Percentiles rank a stretch among this genome's conserved stretches.
phyloP scores from a whole-genome alignment of 257 asterid genomes.

The Vinca minor region DNA sequence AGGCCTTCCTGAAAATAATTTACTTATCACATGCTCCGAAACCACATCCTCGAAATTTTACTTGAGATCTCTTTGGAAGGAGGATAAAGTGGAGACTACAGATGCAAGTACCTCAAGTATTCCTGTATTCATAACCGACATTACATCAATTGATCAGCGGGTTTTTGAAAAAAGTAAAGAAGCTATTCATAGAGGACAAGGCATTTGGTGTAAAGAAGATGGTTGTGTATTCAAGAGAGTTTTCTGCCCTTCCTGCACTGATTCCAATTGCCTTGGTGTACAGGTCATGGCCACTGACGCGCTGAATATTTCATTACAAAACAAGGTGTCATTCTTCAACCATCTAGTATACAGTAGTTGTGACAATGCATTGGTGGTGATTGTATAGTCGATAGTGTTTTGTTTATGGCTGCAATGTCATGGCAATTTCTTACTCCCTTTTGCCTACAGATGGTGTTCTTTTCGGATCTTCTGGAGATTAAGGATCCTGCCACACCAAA shows the following conservation, averaged over 20 bases:
- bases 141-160: constrained; percentile 41
- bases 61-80: constrained; percentile 45
- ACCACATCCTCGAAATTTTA: constrained; percentile 63
- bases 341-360: not conserved
- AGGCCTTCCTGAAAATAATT: constrained; percentile 57
- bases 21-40: constrained; percentile 34
- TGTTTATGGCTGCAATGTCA: too few relatives aligned
- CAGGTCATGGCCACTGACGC: constrained; percentile 88
- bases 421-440: not conserved
- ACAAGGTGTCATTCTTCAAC: constrained; percentile 48
- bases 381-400: not conserved
- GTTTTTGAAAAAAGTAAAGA: constrained; percentile 34
- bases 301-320: constrained; percentile 46
- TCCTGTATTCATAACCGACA: constrained; percentile 50
- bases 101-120: constrained; percentile 34
- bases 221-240: constrained; percentile 76
- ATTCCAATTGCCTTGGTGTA: constrained; percentile 61
- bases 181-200: constrained; percentile 48
- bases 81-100: constrained; percentile 25
- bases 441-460: constrained; percentile 58
- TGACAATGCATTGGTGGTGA: not conserved
- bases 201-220: constrained; percentile 93
- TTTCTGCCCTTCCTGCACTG: constrained; percentile 69
- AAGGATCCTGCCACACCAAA: constrained; percentile 28
- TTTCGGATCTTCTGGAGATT: constrained; percentile 41